A percentile compares a stretch with the other conserved stretches of the same genome.
phyloP scores from a whole-genome alignment of 345 rosid species.

The Brassica rapa region DNA sequence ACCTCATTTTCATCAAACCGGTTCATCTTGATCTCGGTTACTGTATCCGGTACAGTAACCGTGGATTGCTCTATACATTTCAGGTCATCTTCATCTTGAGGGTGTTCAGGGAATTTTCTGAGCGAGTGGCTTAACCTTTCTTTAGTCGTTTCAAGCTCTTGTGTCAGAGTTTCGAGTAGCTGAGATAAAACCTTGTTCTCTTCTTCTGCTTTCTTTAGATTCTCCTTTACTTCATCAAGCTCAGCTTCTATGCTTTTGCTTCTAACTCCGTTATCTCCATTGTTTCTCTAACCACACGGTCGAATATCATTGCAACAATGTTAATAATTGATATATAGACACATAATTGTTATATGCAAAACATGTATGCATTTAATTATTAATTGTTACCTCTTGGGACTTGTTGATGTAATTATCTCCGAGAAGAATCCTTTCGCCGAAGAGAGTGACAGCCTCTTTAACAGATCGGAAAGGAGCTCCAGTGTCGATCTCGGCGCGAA shows the following conservation, averaged over 20 bases:
- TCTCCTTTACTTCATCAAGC: neutral
- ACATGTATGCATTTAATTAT: neutral
- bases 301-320: neutral
- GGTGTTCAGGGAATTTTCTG: conserved; percentile 14
- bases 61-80: conserved; percentile 51
- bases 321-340: neutral
- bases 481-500: neutral
- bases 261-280: neutral
- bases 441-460: neutral
- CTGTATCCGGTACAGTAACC: conserved; percentile 18
- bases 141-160: conserved; percentile 58
- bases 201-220: conserved; percentile 31
- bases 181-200: conserved; percentile 48
- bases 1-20: conserved; percentile 20
- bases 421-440: neutral
- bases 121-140: conserved; percentile 41
- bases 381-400: neutral
- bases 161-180: conserved; percentile 43
- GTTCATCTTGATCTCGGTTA: conserved; percentile 31
- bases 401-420: neutral
- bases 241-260: neutral
- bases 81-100: conserved; percentile 52
- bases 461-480: neutral
- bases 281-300: neutral
- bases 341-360: neutral